Conservation (phyloP, 176 grass and related monocot genomes). For the Guadua angustifolia region DNA sequence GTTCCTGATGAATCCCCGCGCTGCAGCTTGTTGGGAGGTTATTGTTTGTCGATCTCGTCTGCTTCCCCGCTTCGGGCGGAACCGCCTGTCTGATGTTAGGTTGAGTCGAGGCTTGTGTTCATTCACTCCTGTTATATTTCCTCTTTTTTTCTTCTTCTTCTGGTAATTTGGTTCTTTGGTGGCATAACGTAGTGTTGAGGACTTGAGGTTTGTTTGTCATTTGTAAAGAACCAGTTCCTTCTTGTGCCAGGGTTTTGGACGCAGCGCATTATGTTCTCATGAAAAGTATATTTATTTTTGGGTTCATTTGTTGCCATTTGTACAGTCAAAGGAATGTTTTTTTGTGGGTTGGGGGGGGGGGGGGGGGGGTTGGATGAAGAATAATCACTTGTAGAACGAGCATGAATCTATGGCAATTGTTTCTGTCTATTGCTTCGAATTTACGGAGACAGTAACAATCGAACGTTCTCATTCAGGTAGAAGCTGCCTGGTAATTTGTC, state of each 20-base stretch:
- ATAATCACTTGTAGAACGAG: not conserved
- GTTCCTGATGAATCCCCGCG: constrained; percentile 1
- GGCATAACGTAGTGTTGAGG: constrained; percentile 36
- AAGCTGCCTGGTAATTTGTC: not conserved
- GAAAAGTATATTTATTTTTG: constrained; percentile 4
- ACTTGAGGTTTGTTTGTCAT: not conserved
- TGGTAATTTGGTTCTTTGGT: constrained; percentile 33
- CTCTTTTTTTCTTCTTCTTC: not conserved
- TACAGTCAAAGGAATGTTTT: not conserved
- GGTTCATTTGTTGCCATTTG: not conserved
- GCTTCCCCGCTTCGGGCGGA: constrained; percentile 21
- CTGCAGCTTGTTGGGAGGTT: constrained; percentile 9
- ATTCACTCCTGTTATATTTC: not conserved
- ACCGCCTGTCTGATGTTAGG: constrained; percentile 31
- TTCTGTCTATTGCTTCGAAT: not conserved
- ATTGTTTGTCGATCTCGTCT: constrained; percentile 22
- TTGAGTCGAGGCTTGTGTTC: constrained; percentile 10
- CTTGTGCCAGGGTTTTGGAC: constrained; percentile 37
- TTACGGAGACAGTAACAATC: not conserved
- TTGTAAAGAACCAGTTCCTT: constrained; percentile 49
- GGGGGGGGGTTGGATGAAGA: not conserved
- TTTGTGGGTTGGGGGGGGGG: too few species aligned
- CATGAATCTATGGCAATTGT: not conserved
- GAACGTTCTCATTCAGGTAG: not conserved
- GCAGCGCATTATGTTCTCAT: not conserved